Base-by-base conservation (phyloP, 768 basidiomycete genomes). In the Russula emetica region DNA sequence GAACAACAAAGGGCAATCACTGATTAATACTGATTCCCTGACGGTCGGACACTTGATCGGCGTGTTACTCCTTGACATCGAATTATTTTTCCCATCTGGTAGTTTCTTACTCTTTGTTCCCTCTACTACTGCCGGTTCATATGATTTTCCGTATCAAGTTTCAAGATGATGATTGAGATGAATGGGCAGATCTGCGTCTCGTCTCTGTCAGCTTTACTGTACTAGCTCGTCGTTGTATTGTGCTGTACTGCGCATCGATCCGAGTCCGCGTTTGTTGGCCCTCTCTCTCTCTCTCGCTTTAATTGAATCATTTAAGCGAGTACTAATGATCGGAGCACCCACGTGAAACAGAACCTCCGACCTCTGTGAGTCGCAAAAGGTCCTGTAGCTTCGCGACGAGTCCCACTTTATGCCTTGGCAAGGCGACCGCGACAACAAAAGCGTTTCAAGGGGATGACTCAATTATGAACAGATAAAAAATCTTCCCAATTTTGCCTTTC, bases 401-500 rank as follows among this genome's bases (percentile, higher is more conserved):
- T n/a, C n/a, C n/a, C n/a, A n/a, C n/a, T n/a, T n/a, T n/a, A n/a
- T n/a, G n/a, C n/a, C n/a, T n/a, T n/a, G n/a, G n/a, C 52, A 55
- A 30, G 58, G 38, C 22, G 58, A 36, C 36, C 1, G n/a, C n/a
- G n/a, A n/a, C n/a, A n/a, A n/a, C n/a, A n/a, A 13, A 44, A 49
- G 28, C 52, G 58, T 34, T 55, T 60, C 40, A 13, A 34, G 44
- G 63, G 40, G 34, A 59, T 22, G 7, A 32, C 51, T 40, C 45
- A 47, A 47, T 28, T 16, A 26, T 45, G 51, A 13, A 6, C 30
- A 8, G 13, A 47, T 22, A 20, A 18, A n/a, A n/a, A n/a, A 30
- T 10, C 24, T 49, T 14, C 10, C 13, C 55, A 38, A 34, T 51
- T 32, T 62, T 30, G 36, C 40, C 28, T 26, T 62, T 24, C 28